phyloP scores from a whole-genome alignment of 495 filamentous ascomycete genomes.

The Penicillium ucsense region DNA sequence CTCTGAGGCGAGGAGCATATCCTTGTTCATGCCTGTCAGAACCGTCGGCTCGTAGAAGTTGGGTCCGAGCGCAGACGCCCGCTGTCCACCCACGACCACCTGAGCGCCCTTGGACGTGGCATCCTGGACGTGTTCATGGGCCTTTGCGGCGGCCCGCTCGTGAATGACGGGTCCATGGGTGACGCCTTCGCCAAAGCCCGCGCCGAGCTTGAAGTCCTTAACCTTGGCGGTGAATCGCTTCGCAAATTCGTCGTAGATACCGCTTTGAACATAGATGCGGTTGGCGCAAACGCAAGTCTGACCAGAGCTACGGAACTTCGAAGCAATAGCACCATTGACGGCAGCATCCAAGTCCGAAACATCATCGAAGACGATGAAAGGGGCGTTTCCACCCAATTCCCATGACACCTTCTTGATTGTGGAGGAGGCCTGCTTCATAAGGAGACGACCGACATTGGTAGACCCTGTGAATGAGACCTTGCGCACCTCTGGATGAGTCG shows the following conservation, averaged over 20 bases:
- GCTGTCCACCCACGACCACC: conserved; percentile 60
- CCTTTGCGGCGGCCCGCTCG: conserved; percentile 62
- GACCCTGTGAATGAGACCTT: conserved; percentile 90
- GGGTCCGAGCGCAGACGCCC: conserved; percentile 50
- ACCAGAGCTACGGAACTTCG: conserved; percentile 79
- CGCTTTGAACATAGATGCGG: conserved; percentile 71
- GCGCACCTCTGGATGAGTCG: conserved; percentile 58
- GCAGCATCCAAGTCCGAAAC: conserved; percentile 67
- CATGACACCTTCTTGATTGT: conserved; percentile 83
- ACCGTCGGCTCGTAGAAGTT: conserved; percentile 83
- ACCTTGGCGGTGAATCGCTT: conserved; percentile 64
- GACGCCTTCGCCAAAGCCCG: conserved; percentile 57
- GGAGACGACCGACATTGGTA: conserved; percentile 74
- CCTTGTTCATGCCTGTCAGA: conserved; percentile 65
- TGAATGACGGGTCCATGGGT: conserved; percentile 85
- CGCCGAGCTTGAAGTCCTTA: conserved; percentile 65
- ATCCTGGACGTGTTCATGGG: conserved; percentile 67
- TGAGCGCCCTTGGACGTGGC: conserved; percentile 65
- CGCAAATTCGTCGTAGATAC: conserved; percentile 69
- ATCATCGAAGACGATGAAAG: conserved; percentile 91
- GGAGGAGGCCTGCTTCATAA: conserved; percentile 72
- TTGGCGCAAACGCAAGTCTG: conserved; percentile 92
- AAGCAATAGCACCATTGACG: conserved; percentile 62
- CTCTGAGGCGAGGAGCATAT: conserved; percentile 69
- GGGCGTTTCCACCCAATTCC: conserved; percentile 84